Percentiles rank a stretch among this genome's conserved stretches.
phyloP scores from a whole-genome alignment of 192 early-diverging fungal genomes.

The Pilaira anomala region DNA sequence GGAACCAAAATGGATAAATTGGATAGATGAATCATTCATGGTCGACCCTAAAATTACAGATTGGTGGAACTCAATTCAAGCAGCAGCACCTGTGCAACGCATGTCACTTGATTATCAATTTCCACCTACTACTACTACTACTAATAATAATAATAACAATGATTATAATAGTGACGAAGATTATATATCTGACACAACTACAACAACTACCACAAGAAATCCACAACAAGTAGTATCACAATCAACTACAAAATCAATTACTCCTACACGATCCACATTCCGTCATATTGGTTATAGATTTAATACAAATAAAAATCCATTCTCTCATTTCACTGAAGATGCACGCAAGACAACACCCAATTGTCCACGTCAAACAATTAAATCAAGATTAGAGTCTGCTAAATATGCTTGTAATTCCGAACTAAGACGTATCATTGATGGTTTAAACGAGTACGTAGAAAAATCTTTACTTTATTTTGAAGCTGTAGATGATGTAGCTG shows the following conservation, averaged over 20 bases:
- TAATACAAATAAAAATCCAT: conserved; percentile 2
- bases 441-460: conserved; percentile 68
- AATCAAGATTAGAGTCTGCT: conserved; percentile 30
- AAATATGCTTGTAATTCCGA: conserved; percentile 54
- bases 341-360: neutral
- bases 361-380: conserved; percentile 23
- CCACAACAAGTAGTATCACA: too few species aligned
- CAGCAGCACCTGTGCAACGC: neutral
- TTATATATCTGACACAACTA: neutral
- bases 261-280: conserved; percentile 1
- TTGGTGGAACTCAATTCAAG: conserved; percentile 10
- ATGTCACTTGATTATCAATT: conserved; percentile 4
- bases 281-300: conserved; percentile 5
- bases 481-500: conserved; percentile 32
- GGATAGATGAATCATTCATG: conserved; percentile 18
- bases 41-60: neutral
- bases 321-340: neutral
- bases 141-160: neutral
- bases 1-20: conserved; percentile 22
- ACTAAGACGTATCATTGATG: conserved; percentile 60
- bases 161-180: neutral
- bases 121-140: neutral
- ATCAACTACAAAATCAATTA: neutral
- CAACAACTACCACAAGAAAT: neutral
- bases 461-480: conserved; percentile 46